These are phyloP conservation scores for Sparassis latifolia DNA, from an alignment of 1,284 basidiomycete genomes.

Conservation along the genomic window DNA sequence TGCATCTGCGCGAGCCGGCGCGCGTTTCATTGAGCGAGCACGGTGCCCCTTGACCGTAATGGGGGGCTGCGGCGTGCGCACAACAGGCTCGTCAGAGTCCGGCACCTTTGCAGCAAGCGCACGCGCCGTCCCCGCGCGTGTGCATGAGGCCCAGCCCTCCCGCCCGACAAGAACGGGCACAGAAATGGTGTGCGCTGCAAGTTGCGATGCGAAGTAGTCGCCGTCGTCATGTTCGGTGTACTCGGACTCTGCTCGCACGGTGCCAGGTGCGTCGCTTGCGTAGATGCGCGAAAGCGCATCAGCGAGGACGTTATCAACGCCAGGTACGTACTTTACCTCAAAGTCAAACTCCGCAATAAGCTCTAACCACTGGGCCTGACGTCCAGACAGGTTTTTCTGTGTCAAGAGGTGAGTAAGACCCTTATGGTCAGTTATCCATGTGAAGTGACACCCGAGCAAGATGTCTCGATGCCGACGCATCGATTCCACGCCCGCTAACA, in stretches of 20 bases:
- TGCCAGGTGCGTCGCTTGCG: slow-evolving; percentile 19
- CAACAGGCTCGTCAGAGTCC: too few species aligned
- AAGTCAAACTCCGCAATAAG: slow-evolving; percentile 18
- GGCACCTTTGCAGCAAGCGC: background rate
- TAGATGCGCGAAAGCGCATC: slow-evolving; percentile 29
- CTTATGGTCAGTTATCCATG: slow-evolving; percentile 20
- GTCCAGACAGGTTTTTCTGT: slow-evolving; percentile 17
- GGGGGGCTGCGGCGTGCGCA: too few species aligned
- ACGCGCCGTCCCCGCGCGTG: slow-evolving; percentile 6
- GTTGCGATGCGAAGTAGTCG: background rate
- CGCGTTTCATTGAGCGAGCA: too few species aligned
- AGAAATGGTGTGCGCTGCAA: background rate
- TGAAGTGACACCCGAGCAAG: slow-evolving; percentile 15
- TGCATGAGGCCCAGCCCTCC: background rate
- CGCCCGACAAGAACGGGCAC: background rate
- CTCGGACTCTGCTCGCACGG: slow-evolving; percentile 16
- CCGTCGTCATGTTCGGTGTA: slow-evolving; percentile 11
- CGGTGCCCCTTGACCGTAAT: too few species aligned
- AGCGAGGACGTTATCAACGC: slow-evolving; percentile 13
- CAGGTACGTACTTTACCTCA: slow-evolving; percentile 13
- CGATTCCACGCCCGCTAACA: slow-evolving; percentile 24
- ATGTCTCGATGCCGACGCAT: slow-evolving; percentile 21
- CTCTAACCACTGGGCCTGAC: slow-evolving; percentile 18
- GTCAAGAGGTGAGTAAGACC: slow-evolving; percentile 17
- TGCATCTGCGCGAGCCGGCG: too few species aligned